Evolutionary conservation across 1,139 yeast species (phyloP).

Genomic region (Sugiyamaella grinbergsii): DNA sequence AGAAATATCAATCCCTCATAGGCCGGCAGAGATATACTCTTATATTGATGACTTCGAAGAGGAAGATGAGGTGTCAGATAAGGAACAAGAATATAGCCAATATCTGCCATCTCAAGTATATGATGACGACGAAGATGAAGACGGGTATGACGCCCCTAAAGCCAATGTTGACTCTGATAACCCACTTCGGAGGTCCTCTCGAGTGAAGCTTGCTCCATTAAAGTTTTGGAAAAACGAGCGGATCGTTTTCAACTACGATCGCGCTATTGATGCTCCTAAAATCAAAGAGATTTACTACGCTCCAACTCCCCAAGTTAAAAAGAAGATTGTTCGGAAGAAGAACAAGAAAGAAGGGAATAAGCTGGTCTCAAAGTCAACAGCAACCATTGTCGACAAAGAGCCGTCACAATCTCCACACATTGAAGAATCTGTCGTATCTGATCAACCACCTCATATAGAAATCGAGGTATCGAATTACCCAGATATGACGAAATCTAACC

Average conservation of each 20-base stretch:
- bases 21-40: neutral
- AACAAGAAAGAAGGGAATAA: constrained; percentile 17
- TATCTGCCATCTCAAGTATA: constrained; percentile 3
- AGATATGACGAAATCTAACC: constrained; percentile 48
- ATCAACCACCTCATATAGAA: constrained; percentile 43
- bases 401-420: too few species aligned
- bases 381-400: too few species aligned
- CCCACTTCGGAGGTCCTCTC: constrained; percentile 53
- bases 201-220: constrained; percentile 70
- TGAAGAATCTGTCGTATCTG: constrained; percentile 5
- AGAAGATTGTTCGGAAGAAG: constrained; percentile 4
- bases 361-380: too few species aligned
- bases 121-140: constrained; percentile 17
- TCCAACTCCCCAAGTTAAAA: constrained; percentile 20
- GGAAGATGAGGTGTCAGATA: constrained; percentile 10
- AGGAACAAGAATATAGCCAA: constrained; percentile 10
- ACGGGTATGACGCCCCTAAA: neutral
- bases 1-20: neutral
- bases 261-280: constrained; percentile 38
- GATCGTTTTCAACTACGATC: constrained; percentile 56
- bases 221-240: constrained; percentile 87
- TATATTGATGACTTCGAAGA: constrained; percentile 14
- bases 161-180: neutral
- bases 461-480: constrained; percentile 54
- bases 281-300: constrained; percentile 23